Evolutionary conservation across 2,329 filamentous ascomycete species (phyloP).

Genomic region (Tolypocladium inflatum): DNA sequence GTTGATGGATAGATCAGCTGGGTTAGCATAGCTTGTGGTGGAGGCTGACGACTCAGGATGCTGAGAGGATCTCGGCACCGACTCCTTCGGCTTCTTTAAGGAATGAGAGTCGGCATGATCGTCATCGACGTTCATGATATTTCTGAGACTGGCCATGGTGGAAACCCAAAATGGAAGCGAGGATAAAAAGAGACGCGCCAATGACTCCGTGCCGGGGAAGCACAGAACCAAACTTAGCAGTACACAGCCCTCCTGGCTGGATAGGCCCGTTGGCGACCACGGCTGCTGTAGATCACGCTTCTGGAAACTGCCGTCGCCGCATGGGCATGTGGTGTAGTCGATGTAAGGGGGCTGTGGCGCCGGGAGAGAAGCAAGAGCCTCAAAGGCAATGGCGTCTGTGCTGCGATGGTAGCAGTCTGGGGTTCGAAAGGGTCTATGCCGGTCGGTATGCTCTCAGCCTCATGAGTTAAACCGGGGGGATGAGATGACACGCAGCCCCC

Average conservation of each 20-base stretch:
- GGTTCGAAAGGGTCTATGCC: slow-evolving; percentile 1
- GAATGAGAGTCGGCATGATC: slow-evolving; percentile 31
- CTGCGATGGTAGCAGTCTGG: slow-evolving; percentile 1
- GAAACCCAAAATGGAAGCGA: slow-evolving; percentile 29
- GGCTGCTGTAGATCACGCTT: slow-evolving; percentile 20
- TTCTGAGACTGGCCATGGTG: slow-evolving; percentile 45
- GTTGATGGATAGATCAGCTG: slow-evolving; percentile 19
- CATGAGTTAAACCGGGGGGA: slow-evolving; percentile 8
- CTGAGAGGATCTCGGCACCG: slow-evolving; percentile 23
- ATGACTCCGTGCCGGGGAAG: slow-evolving; percentile 12
- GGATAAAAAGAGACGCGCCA: slow-evolving; percentile 20
- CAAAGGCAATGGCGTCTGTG: slow-evolving; percentile 1
- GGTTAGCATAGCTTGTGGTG: slow-evolving; percentile 29
- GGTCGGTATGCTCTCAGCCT: slow-evolving; percentile 8
- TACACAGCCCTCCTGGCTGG: slow-evolving; percentile 34
- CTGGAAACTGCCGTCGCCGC: slow-evolving; percentile 19
- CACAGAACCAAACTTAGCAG: slow-evolving; percentile 32
- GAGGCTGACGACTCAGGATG: slow-evolving; percentile 23
- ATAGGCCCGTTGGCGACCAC: slow-evolving; percentile 12
- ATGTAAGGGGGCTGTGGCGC: slow-evolving; percentile 11
- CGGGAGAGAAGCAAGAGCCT: slow-evolving; percentile 4
- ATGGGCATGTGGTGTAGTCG: slow-evolving; percentile 6
- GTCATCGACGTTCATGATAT: slow-evolving; percentile 48
- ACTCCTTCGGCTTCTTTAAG: slow-evolving; percentile 35
- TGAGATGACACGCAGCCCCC: slow-evolving; percentile 11